A percentile compares a stretch with the other conserved stretches of the same genome.
Evolutionary conservation across 805 yeast genomes (phyloP).

Genomic region (Candida adriatica): DNA sequence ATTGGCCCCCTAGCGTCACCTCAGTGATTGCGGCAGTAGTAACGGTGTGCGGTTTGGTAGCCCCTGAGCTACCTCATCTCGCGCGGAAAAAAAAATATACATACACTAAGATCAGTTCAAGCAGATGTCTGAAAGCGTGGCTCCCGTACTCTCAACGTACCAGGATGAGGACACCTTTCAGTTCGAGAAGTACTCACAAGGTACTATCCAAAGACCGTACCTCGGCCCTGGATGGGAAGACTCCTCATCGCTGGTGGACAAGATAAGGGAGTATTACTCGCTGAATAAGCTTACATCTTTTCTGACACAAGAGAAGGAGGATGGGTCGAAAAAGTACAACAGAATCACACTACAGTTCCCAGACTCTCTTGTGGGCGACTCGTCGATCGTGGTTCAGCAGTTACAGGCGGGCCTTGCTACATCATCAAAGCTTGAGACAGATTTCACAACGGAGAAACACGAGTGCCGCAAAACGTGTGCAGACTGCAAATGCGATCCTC

Average conservation of each 20-base stretch:
- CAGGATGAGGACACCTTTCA: slow-evolving; percentile 55
- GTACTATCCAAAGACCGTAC: slow-evolving; percentile 23
- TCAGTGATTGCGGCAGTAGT: too few relatives aligned
- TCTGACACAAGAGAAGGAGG: slow-evolving; percentile 28
- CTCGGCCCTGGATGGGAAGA: slow-evolving; percentile 22
- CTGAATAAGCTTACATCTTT: slow-evolving; percentile 39
- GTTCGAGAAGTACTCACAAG: slow-evolving; percentile 36
- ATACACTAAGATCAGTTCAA: too few relatives aligned
- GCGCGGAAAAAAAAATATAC: too few relatives aligned
- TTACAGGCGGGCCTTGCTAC: slow-evolving; percentile 31
- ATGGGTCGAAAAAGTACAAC: slow-evolving; percentile 28
- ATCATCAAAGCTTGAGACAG: slow-evolving; percentile 2
- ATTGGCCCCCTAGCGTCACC: too few relatives aligned
- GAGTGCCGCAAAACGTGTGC: slow-evolving; percentile 17
- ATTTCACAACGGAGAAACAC: slow-evolving; percentile 8
- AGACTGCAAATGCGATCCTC: slow-evolving; percentile 21
- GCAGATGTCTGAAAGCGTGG: slow-evolving; percentile 29
- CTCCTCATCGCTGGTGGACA: slow-evolving; percentile 9
- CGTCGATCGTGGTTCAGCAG: slow-evolving; percentile 58
- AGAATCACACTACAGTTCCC: slow-evolving; percentile 87
- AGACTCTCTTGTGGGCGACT: slow-evolving; percentile 69
- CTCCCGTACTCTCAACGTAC: slow-evolving; percentile 70
- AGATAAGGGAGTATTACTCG: slow-evolving; percentile 47
- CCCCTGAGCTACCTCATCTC: too few relatives aligned
- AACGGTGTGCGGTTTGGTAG: too few relatives aligned